Percentiles rank a stretch among this genome's conserved stretches.
phyloP scores from a whole-genome alignment of 75 land plant genomes.

The Gnetum montanum region DNA sequence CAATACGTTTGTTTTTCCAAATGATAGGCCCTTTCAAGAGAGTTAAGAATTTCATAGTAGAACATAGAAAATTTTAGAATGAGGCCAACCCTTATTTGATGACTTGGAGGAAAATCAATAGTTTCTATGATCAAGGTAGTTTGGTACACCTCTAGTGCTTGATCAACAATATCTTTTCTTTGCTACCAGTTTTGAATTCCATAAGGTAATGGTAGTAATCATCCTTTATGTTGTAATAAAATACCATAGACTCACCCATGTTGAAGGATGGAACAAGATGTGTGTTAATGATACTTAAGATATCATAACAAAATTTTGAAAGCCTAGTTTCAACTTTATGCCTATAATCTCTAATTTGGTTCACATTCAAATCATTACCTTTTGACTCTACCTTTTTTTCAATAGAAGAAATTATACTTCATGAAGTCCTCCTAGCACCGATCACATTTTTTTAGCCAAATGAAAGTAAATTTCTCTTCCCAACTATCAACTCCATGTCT shows the following conservation, averaged over 20 bases:
- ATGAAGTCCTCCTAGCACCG: constrained; percentile 69
- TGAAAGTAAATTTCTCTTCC: constrained; percentile 63
- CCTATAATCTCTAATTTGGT: not conserved
- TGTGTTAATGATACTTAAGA: constrained; percentile 64
- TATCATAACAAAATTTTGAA: constrained; percentile 1
- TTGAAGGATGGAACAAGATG: constrained; percentile 68
- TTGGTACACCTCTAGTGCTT: constrained; percentile 79
- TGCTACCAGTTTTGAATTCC: constrained; percentile 67
- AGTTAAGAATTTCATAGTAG: constrained; percentile 36
- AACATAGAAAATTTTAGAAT: constrained; percentile 82
- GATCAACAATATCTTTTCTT: constrained; percentile 81
- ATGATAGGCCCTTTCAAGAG: constrained; percentile 36
- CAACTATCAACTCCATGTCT: constrained; percentile 62
- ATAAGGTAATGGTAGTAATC: constrained; percentile 78
- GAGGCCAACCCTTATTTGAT: constrained; percentile 73
- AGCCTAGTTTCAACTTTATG: not conserved
- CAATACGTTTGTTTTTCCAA: constrained; percentile 72
- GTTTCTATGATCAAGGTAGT: constrained; percentile 52
- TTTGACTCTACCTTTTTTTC: not conserved
- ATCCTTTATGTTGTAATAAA: constrained; percentile 93
- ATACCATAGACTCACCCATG: constrained; percentile 82
- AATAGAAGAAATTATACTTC: constrained; percentile 28
- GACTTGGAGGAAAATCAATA: constrained; percentile 63
- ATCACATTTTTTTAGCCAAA: constrained; percentile 78
- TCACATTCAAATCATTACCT: not conserved